phyloP scores from a whole-genome alignment of 495 filamentous ascomycete species.

The Podospora fimiseda region DNA sequence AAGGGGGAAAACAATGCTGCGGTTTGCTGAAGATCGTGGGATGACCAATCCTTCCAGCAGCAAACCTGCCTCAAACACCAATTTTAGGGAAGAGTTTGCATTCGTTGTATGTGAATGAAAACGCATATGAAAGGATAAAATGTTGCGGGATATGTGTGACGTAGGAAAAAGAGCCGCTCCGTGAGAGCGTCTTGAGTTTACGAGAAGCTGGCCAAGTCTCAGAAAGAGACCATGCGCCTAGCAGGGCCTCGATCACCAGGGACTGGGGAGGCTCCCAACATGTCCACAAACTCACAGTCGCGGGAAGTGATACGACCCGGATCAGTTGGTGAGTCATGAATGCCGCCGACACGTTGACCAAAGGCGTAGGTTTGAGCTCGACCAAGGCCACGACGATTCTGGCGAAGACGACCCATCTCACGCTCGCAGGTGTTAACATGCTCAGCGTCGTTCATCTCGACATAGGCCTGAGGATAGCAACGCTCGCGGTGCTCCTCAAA shows the following conservation, averaged over 20 bases:
- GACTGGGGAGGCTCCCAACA: constrained; percentile 48
- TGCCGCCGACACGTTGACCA: constrained; percentile 53
- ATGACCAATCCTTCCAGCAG: constrained; percentile 17
- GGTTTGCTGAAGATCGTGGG: constrained; percentile 21
- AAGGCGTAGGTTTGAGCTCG: constrained; percentile 94
- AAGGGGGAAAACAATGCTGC: constrained; percentile 11
- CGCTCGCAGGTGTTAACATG: constrained; percentile 88
- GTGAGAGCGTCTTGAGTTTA: too few relatives aligned
- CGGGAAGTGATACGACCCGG: constrained; percentile 45
- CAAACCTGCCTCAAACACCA: constrained; percentile 4
- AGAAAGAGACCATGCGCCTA: constrained; percentile 71
- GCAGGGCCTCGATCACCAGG: constrained; percentile 49
- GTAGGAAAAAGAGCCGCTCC: not conserved
- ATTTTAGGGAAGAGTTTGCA: not conserved
- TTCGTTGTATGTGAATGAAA: not conserved
- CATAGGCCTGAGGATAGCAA: constrained; percentile 90
- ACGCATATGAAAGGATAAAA: constrained; percentile 3
- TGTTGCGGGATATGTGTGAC: not conserved
- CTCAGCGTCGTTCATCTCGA: constrained; percentile 87
- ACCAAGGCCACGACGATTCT: constrained; percentile 71
- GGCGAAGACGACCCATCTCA: constrained; percentile 77
- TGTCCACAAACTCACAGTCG: constrained; percentile 41
- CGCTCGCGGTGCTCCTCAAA: constrained; percentile 67
- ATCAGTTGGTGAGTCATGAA: constrained; percentile 77
- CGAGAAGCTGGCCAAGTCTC: constrained; percentile 10